Base-by-base conservation (phyloP, 2,329 filamentous ascomycete genomes). In the Ophiostoma pallidulum region DNA sequence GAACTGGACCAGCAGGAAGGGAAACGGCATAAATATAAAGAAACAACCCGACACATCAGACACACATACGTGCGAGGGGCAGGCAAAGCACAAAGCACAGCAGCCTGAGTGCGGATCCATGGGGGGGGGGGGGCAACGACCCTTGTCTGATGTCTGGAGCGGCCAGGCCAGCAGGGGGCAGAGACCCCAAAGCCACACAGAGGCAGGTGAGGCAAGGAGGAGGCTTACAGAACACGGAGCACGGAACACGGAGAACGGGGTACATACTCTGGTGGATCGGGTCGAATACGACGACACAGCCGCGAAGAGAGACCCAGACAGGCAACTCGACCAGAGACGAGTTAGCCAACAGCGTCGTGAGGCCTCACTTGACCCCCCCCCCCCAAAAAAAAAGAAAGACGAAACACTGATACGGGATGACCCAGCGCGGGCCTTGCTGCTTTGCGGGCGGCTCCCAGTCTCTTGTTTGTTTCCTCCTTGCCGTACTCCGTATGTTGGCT, bases 281-380 rank as follows among this genome's bases (percentile, higher is more conserved):
- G n/a, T n/a, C n/a, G n/a, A n/a, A n/a, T n/a, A n/a, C n/a, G n/a
- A n/a, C n/a, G n/a, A n/a, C n/a, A n/a, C n/a, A n/a, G n/a, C n/a
- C n/a, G n/a, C n/a, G n/a, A n/a, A n/a, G n/a, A n/a, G n/a, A 59
- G 58, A 56, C 43, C 57, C 54, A 60, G 58, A 56, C 48, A 51
- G 44, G 55, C 58, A 54, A 32, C 53, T 53, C 49, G 50, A 45
- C 49, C 51, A 51, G 43, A 46, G 39, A 50, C n/a, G 50, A 51
- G 33, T 53, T 48, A 50, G 48, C 51, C 53, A 54, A 52, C 8
- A 19, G n/a, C 14, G 12, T 19, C 16, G 41, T 28, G 33, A 43
- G 40, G 45, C 37, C 45, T 40, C 37, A 22, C 12, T 18, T 12
- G 19, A 38, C 18, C 26, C 29, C 20, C 31, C 37, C 41, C 20